Percentiles rank a stretch among this genome's conserved stretches.
Conservation (phyloP, 768 basidiomycete genomes). For the Russula griseocarnosa region DNA sequence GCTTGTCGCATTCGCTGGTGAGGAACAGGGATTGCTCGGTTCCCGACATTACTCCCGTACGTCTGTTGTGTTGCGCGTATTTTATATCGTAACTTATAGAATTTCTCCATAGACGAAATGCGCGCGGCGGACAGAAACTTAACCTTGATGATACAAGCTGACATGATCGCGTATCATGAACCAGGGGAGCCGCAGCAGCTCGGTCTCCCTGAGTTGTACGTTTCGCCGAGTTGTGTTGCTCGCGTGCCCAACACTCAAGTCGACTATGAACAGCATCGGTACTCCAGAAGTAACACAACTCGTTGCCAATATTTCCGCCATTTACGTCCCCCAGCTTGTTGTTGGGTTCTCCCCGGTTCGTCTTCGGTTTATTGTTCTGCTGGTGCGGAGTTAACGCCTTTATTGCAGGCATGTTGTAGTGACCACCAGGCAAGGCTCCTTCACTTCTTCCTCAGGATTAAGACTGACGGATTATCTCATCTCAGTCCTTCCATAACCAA, state of each 20-base stretch:
- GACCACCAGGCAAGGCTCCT: conserved; percentile 66
- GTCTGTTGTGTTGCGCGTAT: conserved; percentile 32
- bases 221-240: conserved; percentile 13
- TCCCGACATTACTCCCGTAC: conserved; percentile 74
- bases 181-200: conserved; percentile 78
- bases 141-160: conserved; percentile 83
- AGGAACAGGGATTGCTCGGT: conserved; percentile 85
- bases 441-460: background rate
- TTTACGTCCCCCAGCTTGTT: conserved; percentile 77
- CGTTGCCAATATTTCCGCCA: conserved; percentile 64
- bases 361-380: conserved; percentile 9
- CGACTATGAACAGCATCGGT: conserved; percentile 54
- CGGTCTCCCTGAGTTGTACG: conserved; percentile 69
- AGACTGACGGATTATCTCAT: conserved; percentile 2
- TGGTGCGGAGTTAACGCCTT: background rate
- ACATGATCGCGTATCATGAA: conserved; percentile 85
- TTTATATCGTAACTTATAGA: conserved; percentile 5
- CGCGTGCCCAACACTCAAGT: conserved; percentile 5
- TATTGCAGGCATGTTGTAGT: conserved; percentile 72
- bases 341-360: conserved; percentile 64
- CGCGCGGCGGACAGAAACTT: conserved; percentile 57
- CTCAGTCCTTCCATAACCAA: conserved; percentile 70
- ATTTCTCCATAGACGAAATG: conserved; percentile 47
- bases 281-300: conserved; percentile 72
- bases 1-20: conserved; percentile 81